Base-by-base conservation (phyloP, 257 asterid species). In the Euphrasia confusa region DNA sequence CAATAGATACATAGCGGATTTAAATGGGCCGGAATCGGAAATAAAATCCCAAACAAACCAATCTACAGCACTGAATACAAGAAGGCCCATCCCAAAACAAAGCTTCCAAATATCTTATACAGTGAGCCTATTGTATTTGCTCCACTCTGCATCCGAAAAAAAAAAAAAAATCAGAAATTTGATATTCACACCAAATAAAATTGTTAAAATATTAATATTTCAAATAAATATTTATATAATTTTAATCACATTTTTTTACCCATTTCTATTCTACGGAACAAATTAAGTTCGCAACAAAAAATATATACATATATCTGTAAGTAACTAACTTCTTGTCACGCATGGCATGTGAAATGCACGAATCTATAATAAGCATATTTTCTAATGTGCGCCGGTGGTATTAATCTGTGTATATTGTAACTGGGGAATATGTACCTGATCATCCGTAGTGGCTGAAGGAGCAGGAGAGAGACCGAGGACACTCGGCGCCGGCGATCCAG, bases 401-500 rank as follows among this genome's bases (percentile, higher is more conserved):
- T 21, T 21, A 21, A 21, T 21, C 24, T 21, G 24, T 21, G 24
- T 21, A 21, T 21, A 21, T 21, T 21, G 24, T 21, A 21, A 21
- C 1, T 21, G 24, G 24, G 24, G 24, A 11, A n/a, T 5, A 11
- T 28, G 48, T 59, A 88, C 97, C 89, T 80, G 91, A 78, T 89
- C 91, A 33, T 35, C 40, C 7, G 78, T 70, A 55, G 89, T 78
- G 58, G 88, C 79, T 4, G 80, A 33, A 13, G 97, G 89, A 66
- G 94, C 82, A 62, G 91, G 95, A 37, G 90, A 74, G 9, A 74
- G 68, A 15, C 63, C 79, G 0, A 54, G 68, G 2, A 71, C 64
- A 3, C 83, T 83, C 0, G 94, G 94, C 0, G 68, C 76, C 2
- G 95, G 95, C 60, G 97, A 78, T 58, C 78, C 87, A 8, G 76